Evolutionary conservation across 352 stramenopile species (phyloP), one percentile per base, ranked within the genome.

Genomic region (Globisporangium spinosum): DNA sequence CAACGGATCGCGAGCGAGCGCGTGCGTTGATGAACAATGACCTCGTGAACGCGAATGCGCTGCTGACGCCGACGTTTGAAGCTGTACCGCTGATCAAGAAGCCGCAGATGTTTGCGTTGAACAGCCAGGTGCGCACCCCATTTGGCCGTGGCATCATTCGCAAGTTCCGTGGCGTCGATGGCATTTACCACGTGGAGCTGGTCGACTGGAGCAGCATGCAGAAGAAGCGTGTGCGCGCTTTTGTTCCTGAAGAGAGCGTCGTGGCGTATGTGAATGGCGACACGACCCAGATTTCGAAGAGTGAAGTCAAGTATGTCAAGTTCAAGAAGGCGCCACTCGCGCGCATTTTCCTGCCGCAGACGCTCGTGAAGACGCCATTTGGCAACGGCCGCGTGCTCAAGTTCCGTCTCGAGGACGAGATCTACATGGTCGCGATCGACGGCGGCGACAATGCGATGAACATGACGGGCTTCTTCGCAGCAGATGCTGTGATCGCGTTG

Each of bases 161-260:
- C 54, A 89, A 85, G 56, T 94, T 89, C 62, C 81, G 87, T 20
- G 74, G 75, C 1, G 69, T 85, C 9, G 85, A 93, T 64, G 87
- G 81, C n/a, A 91, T 95, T 27, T 95, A 95, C 72, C 65, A 78
- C n/a, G 77, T 95, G 1, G 84, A 95, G 61, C 73, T 95, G 29
- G 75, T 84, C 15, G 84, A 92, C 61, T 94, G 82, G 81, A 77
- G 60, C 49, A 63, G 67, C 3, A 38, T 43, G 22, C 65, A 67
- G 6, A 79, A 82, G 61, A 82, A 83, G 53, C 82, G 82, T 12
- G 75, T 78, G 23, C 74, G 80, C 43, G 82, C 75, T 1, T 93
- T 78, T 45, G 80, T 92, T 1, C 62, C 81, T 0, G 79, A 93
- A 59, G 77, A 90, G 20, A 90, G 75, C 34, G 70, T 91, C 8